phyloP scores from a whole-genome alignment of 1,284 basidiomycete genomes.

The Agroathelia rolfsii region DNA sequence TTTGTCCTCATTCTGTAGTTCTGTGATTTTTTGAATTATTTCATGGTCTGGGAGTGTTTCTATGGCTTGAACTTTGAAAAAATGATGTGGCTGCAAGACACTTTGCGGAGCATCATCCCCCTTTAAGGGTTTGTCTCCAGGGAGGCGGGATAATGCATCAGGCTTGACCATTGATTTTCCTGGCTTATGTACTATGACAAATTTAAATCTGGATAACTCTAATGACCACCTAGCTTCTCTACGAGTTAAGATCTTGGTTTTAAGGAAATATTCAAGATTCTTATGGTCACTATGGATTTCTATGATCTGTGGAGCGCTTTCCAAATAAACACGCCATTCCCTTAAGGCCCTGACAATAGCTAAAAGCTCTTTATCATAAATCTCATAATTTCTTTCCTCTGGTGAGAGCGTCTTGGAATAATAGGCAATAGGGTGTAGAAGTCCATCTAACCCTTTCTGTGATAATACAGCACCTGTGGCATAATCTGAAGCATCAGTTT shows the following conservation, averaged over 20 bases:
- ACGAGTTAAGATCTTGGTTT: conserved; percentile 23
- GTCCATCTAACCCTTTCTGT: conserved; percentile 20
- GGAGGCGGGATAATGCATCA: conserved; percentile 23
- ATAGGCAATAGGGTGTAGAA: conserved; percentile 22
- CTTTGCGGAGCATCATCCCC: too few species aligned
- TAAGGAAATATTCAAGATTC: conserved; percentile 25
- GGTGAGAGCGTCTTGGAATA: conserved; percentile 20
- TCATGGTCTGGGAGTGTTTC: too few species aligned
- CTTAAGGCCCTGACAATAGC: conserved; percentile 24
- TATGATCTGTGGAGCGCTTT: conserved; percentile 22
- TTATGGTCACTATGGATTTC: conserved; percentile 31
- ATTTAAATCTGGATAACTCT: conserved; percentile 25
- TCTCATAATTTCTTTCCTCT: conserved; percentile 25
- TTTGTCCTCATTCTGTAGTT: too few species aligned
- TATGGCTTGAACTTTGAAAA: too few species aligned
- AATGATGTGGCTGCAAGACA: too few species aligned
- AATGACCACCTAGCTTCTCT: conserved; percentile 29
- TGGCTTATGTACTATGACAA: conserved; percentile 22
- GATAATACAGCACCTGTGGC: conserved; percentile 24
- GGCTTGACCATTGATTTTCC: conserved; percentile 27
- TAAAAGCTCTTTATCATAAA: conserved; percentile 27
- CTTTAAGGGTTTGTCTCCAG: conserved; percentile 26
- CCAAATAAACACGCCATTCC: conserved; percentile 24
- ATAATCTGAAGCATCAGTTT: conserved; percentile 24
- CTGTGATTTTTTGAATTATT: too few species aligned